Evolutionary conservation across 768 basidiomycete species (phyloP).

Genomic region (Boletellus sp.): DNA sequence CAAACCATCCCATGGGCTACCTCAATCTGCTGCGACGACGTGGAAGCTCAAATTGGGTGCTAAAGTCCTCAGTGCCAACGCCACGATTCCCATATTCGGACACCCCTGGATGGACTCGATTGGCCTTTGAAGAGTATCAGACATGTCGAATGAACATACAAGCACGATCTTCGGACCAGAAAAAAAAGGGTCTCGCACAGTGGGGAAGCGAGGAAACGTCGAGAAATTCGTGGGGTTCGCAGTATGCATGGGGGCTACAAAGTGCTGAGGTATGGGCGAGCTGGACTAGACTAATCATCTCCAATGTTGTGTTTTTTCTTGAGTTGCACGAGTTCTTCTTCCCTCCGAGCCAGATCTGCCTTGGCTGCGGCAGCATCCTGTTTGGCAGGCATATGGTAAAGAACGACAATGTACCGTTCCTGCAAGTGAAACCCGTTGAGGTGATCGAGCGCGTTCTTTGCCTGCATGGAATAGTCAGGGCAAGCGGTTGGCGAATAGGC

Average conservation of each 20-base stretch:
- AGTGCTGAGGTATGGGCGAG: constrained; percentile 6
- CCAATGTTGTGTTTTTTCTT: constrained; percentile 87
- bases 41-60: no score
- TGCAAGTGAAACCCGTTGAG: constrained; percentile 97
- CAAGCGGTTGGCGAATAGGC: neutral
- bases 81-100: no score
- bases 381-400: constrained; percentile 98
- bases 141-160: no score
- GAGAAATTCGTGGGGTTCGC: no score
- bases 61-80: no score
- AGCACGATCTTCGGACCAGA: no score
- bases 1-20: no score
- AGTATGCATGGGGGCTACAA: constrained; percentile 1
- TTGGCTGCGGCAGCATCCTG: constrained; percentile 92
- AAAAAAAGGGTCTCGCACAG: no score
- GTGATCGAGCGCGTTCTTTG: constrained; percentile 95
- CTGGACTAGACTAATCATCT: constrained; percentile 48
- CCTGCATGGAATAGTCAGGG: constrained; percentile 45
- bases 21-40: no score
- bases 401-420: constrained; percentile 96
- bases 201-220: no score
- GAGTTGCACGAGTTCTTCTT: constrained; percentile 82
- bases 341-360: constrained; percentile 85
- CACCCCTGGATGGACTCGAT: no score
- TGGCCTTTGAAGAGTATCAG: no score